Evolutionary conservation across 148 eudicot genomes (phyloP).

Genomic region (Polygonum aviculare): DNA sequence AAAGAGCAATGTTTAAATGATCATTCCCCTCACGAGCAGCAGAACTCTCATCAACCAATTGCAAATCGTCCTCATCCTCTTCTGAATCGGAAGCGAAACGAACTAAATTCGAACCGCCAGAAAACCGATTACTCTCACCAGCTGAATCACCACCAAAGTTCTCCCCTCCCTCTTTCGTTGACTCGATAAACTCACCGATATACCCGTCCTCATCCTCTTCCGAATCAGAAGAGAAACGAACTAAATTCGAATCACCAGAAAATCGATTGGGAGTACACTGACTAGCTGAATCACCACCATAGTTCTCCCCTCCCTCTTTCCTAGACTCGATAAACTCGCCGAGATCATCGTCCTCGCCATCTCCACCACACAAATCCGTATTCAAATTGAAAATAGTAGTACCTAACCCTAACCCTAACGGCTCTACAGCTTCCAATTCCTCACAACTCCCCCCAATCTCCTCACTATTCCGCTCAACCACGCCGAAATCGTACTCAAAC

Average conservation of each 20-base stretch:
- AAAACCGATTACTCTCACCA: conserved; percentile 3
- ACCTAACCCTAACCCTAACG: conserved; percentile 34
- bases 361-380: background rate
- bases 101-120: conserved; percentile 21
- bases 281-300: conserved; percentile 17
- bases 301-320: conserved; percentile 18
- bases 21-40: background rate
- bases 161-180: conserved; percentile 24
- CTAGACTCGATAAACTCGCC: conserved; percentile 37
- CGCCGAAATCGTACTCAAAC: conserved; percentile 14
- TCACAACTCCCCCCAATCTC: conserved; percentile 24
- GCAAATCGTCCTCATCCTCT: conserved; percentile 20
- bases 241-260: conserved; percentile 20
- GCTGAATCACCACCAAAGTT: conserved; percentile 18
- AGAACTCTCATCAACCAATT: conserved; percentile 17
- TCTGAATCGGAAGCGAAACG: conserved; percentile 31
- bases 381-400: background rate
- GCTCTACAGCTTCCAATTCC: conserved; percentile 33
- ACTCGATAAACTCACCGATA: conserved; percentile 30
- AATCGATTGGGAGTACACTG: background rate
- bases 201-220: conserved; percentile 21
- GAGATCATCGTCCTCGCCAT: conserved; percentile 9
- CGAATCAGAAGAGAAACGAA: conserved; percentile 28
- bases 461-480: conserved; percentile 21
- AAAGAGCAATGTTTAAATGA: background rate